Evolutionary conservation across 306 rosid species (phyloP), one percentile per base, ranked within the genome.

Genomic region (Lablab purpureus): DNA sequence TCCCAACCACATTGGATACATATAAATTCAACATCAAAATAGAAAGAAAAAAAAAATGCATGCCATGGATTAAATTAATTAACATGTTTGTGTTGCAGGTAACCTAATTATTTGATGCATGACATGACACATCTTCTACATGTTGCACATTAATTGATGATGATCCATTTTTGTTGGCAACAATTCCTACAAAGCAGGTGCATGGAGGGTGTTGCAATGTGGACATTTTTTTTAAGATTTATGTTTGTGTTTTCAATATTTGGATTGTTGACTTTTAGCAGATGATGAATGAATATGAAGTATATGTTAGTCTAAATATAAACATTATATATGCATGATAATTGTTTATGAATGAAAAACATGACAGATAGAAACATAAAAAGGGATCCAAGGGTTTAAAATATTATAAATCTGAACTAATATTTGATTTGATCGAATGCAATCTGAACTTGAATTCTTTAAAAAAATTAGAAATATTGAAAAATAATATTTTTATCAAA

Each of bases 131-230:
- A 74, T 83, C 81, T 17, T 41, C 12, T 15, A 55, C 82, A 74
- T 69, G 75, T 50, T 84, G 67, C 9, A 60, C 75, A 75, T 67
- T 52, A 56, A 49, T 75, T 47, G 59, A 27, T 84, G 78, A 22
- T 18, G 36, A 27, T 52, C 43, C 50, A 60, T 68, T 28, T 27
- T 52, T 62, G 40, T 69, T 45, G 32, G 52, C 67, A 21, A 40
- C 30, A 66, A 55, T 63, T 40, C 67, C 67, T 1, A 47, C 65
- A 18, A 49, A 55, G 59, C 28, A 36, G 22, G 60, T 46, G 55
- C n/a, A n/a, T n/a, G 41, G 19, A 5, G 34, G 54, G 81, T 40
- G n/a, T 77, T 27, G 22, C 5, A 75, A 43, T 27, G 43, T 10
- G 15, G 17, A 28, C 34, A 14, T 76, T 64, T 65, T 64, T 21